Base-by-base conservation (phyloP, 2,329 filamentous ascomycete species). In the Niveomyces coronatus region DNA sequence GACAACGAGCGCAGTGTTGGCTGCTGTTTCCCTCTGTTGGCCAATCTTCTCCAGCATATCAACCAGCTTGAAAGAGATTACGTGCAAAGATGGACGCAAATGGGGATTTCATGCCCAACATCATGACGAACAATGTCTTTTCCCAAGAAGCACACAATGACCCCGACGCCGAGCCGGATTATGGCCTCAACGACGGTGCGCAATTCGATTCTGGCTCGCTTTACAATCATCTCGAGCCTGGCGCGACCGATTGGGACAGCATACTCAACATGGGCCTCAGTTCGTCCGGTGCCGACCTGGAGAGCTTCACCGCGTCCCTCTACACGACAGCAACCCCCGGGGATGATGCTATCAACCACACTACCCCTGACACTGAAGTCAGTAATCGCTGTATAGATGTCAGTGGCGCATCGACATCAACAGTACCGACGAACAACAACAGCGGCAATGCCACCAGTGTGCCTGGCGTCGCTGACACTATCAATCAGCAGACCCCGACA, bases 281-380 rank as follows among this genome's bases (percentile, higher is more conserved):
- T 20, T 8, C 9, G 14, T 15, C 5, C 23, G 15, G 26, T 11
- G 20, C 26, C 8, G 36, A 26, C 10, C 20, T 23, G 5, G 9
- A 23, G 11, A 39, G 23, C 9, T 29, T 39, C 14, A 28, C 26
- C 10, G 23, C 37, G 2, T 34, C 37, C n/a, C 16, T 34, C 15
- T 24, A 22, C 9, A 33, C 37, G 8, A 27, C 36, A n/a, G n/a
- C n/a, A 16, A 26, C 30, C 10, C 37, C 37, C 15, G 23, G 16
- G 14, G 15, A 16, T 11, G 19, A 28, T 3, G 3, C 31, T 2
- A 33, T 31, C 1, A 13, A 29, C 26, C 30, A 11, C 17, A 32
- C 28, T 15, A 34, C 37, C 4, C 30, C 37, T 2, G 37, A 39
- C n/a, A 39, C 37, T 11, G 23, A 28, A 4, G 18, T 29, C n/a